phyloP scores from a whole-genome alignment of 2,329 filamentous ascomycete genomes.

The Xylariomycetidae sp. region DNA sequence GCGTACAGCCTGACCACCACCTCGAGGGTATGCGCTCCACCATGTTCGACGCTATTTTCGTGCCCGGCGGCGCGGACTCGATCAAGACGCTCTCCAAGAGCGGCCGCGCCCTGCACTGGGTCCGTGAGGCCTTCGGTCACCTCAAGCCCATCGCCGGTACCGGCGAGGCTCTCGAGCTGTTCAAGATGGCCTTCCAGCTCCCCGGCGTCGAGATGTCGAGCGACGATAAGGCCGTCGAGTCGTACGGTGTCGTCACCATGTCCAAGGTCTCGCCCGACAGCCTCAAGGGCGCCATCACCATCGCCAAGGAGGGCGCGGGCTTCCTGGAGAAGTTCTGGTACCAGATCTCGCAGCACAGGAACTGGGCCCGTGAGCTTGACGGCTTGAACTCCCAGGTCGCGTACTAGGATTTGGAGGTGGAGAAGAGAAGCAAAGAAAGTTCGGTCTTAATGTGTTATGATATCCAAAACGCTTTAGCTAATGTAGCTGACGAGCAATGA shows the following conservation, averaged over 20 bases:
- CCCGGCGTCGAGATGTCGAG: conserved; percentile 36
- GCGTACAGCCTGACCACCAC: conserved; percentile 66
- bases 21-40: conserved; percentile 74
- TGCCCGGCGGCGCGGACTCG: conserved; percentile 64
- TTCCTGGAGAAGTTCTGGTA: conserved; percentile 68
- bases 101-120: conserved; percentile 69
- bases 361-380: conserved; percentile 67
- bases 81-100: conserved; percentile 59
- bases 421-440: no score
- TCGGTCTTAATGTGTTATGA: no score
- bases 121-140: conserved; percentile 76
- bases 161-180: conserved; percentile 62
- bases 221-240: conserved; percentile 50
- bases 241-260: conserved; percentile 73
- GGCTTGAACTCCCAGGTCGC: conserved; percentile 62
- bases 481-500: no score
- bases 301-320: conserved; percentile 60
- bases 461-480: no score
- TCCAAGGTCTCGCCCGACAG: conserved; percentile 45
- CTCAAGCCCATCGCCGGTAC: conserved; percentile 73
- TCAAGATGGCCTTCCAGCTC: conserved; percentile 43
- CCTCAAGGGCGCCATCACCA: conserved; percentile 55
- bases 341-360: conserved; percentile 65
- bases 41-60: conserved; percentile 73
- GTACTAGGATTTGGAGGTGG: no score